These are phyloP conservation scores for Aphanocladium album DNA, from an alignment of 2,329 filamentous ascomycete species.

Conservation along the genomic window DNA sequence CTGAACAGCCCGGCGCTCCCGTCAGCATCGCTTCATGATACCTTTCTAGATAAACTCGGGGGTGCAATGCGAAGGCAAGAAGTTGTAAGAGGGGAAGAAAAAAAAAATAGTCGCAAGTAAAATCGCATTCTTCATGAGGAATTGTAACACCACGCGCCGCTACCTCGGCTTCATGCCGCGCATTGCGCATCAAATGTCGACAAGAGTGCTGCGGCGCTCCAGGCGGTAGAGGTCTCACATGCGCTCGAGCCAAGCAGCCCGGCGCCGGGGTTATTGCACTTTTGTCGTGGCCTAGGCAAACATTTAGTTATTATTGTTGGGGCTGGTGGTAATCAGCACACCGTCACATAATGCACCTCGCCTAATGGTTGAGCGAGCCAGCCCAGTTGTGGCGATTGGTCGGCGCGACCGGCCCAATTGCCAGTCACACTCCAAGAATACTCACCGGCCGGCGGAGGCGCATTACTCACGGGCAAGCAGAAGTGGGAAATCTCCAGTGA, in stretches of 20 bases:
- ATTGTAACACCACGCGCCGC: not conserved
- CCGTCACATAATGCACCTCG: not conserved
- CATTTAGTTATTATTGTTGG: not conserved
- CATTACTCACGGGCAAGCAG: not conserved
- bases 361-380: not conserved
- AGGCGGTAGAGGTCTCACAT: constrained; percentile 9
- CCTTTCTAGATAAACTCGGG: not conserved
- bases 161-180: not conserved
- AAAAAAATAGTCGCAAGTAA: not conserved
- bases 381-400: not conserved
- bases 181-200: not conserved
- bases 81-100: too few relatives aligned
- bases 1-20: not conserved
- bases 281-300: not conserved
- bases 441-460: not conserved
- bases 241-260: constrained; percentile 7
- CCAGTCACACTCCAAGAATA: not conserved
- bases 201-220: not conserved
- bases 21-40: not conserved
- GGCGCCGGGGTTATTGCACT: not conserved
- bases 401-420: not conserved
- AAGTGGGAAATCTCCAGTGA: not conserved
- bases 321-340: not conserved
- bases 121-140: not conserved
- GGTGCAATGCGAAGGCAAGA: not conserved